Base-by-base conservation (phyloP, 768 basidiomycete genomes). In the Pholiota molesta region DNA sequence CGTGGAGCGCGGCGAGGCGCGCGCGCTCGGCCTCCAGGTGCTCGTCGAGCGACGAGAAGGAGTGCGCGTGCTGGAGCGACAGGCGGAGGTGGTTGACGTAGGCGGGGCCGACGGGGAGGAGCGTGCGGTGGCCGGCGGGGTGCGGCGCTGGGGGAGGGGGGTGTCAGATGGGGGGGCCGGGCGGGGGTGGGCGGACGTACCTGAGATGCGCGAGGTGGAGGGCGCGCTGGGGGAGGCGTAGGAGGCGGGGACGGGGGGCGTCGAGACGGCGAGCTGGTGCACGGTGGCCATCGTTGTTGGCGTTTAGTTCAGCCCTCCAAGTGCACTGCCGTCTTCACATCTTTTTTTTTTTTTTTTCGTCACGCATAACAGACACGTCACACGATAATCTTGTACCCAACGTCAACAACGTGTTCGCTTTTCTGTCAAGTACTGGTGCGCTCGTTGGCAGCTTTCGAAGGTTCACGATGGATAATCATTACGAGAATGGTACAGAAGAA, bases 21-120 rank as follows among this genome's bases (percentile, higher is more conserved):
- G 77, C 75, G 23, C 72, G 71, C 61, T 79, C 79, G 1, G 73
- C 75, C 5, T 74, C 74, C 52, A 85, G 74, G 70, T 84, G 82
- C 68, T 83, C 83, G 78, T 98, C 95, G 67, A 95, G 84, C 57
- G 93, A 87, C 54, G 88, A 88, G 72, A 97, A 96, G 1, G 94
- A 85, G 64, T 92, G 83, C 57, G 88, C 83, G 68, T 95, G 83
- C 66, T 92, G 80, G 16, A 92, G 74, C 1, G 88, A 80, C 47
- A 97, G 85, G 56, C 87, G 87, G 28, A 94, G 87, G 64, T 95
- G 88, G 42, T 87, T 88, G 59, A 95, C 83, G 77, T 92, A 97
- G 3, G 94, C 94, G 23, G 90, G 86, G 29, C 97, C 97, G 31
- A 90, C 92, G 26, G 95, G 92, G 56, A 97, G 85, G 51, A 98